Conservation (phyloP, 2,329 filamentous ascomycete genomes). For the Chaetomium strumarium region DNA sequence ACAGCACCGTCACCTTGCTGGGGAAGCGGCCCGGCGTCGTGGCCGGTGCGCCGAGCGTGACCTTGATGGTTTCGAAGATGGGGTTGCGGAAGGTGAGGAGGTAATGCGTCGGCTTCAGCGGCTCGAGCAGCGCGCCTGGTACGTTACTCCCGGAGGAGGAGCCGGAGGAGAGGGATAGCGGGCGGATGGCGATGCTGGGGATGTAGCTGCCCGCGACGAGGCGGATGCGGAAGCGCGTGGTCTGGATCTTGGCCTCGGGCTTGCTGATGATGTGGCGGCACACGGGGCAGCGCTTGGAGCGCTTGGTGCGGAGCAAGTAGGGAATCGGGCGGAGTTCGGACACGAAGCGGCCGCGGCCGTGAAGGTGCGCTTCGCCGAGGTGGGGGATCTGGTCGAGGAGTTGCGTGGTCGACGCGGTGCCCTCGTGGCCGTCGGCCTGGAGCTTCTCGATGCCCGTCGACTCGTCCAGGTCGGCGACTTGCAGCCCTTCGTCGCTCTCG, state of each 20-base stretch:
- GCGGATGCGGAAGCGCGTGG: slow-evolving; percentile 86
- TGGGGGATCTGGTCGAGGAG: slow-evolving; percentile 38
- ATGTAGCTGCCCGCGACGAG: slow-evolving; percentile 85
- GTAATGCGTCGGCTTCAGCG: slow-evolving; percentile 65
- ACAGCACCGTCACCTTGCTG: slow-evolving; percentile 83
- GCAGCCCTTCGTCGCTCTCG: slow-evolving; percentile 64
- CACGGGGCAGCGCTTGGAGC: slow-evolving; percentile 84
- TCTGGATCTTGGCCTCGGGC: slow-evolving; percentile 83
- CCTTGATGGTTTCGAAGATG: slow-evolving; percentile 82
- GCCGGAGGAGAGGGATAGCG: slow-evolving; percentile 39
- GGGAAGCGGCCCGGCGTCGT: slow-evolving; percentile 70
- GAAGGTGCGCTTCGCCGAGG: slow-evolving; percentile 39
- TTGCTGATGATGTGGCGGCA: slow-evolving; percentile 95
- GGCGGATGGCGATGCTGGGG: slow-evolving; percentile 69
- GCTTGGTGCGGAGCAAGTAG: slow-evolving; percentile 80
- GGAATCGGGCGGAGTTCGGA: slow-evolving; percentile 76
- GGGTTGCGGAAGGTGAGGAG: slow-evolving; percentile 89
- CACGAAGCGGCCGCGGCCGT: slow-evolving; percentile 51
- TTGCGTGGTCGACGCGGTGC: slow-evolving; percentile 49
- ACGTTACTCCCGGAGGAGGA: slow-evolving; percentile 24
- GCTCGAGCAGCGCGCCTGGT: slow-evolving; percentile 34
- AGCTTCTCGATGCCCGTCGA: slow-evolving; percentile 55
- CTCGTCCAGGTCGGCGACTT: slow-evolving; percentile 57
- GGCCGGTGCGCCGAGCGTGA: slow-evolving; percentile 80
- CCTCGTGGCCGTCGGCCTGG: slow-evolving; percentile 55